Evolutionary conservation across 345 rosid species (phyloP).

Genomic region (Populus deltoides): DNA sequence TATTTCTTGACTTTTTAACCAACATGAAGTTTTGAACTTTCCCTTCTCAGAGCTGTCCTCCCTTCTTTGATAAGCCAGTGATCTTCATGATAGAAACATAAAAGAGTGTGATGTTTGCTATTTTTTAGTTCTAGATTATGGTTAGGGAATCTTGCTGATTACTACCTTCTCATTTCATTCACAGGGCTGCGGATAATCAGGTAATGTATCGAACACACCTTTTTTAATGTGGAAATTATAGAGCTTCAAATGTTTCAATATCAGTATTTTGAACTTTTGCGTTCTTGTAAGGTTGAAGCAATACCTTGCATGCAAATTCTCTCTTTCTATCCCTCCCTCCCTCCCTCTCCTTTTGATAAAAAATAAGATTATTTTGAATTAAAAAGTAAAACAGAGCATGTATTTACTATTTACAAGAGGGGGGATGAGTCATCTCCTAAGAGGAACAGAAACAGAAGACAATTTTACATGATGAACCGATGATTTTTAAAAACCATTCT

Average conservation of each 20-base stretch:
- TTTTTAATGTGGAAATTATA: too few species aligned
- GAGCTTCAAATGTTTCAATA: not conserved
- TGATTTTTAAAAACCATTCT: not conserved
- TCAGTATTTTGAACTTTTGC: not conserved
- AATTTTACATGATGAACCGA: too few species aligned
- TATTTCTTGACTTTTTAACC: not conserved
- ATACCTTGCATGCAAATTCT: too few species aligned
- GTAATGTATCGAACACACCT: slow-evolving; percentile 25
- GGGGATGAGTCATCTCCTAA: too few species aligned
- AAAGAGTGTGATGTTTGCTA: not conserved
- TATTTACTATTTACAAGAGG: too few species aligned
- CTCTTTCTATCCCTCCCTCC: too few species aligned
- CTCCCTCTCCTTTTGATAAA: too few species aligned
- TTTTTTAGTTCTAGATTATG: not conserved
- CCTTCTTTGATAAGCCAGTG: not conserved
- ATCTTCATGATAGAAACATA: not conserved
- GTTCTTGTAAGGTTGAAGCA: not conserved
- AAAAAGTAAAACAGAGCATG: too few species aligned
- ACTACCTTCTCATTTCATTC: slow-evolving; percentile 17
- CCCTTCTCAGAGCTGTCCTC: too few species aligned
- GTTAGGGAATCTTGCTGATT: slow-evolving; percentile 14
- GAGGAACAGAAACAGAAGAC: too few species aligned
- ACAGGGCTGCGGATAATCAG: slow-evolving; percentile 97
- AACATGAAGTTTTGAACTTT: not conserved
- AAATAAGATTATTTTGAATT: too few species aligned